Evolutionary conservation across 2,329 filamentous ascomycete genomes (phyloP).

Genomic region (Microcera coccophila): DNA sequence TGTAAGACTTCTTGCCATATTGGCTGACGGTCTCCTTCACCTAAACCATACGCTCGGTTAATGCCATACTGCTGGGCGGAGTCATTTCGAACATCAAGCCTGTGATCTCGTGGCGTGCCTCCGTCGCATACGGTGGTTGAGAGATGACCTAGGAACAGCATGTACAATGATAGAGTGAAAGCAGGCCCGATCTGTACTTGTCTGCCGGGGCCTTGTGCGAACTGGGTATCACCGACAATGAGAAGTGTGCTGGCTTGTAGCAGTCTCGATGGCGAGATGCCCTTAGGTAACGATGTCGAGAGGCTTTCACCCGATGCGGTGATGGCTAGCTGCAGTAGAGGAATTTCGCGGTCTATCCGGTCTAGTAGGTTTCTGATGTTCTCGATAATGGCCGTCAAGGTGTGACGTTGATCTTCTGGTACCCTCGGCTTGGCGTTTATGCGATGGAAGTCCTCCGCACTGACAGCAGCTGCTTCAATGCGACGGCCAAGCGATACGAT

Average conservation of each 20-base stretch:
- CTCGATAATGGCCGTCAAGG: slow-evolving; percentile 65
- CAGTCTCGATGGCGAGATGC: slow-evolving; percentile 84
- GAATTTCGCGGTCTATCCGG: slow-evolving; percentile 86
- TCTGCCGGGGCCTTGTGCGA: slow-evolving; percentile 58
- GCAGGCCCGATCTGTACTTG: slow-evolving; percentile 81
- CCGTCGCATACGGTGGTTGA: slow-evolving; percentile 1
- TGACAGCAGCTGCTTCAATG: slow-evolving; percentile 64
- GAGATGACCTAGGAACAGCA: slow-evolving; percentile 80
- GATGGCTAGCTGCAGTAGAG: slow-evolving; percentile 87
- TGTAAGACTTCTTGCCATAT: slow-evolving; percentile 97
- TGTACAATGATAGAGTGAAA: slow-evolving; percentile 86
- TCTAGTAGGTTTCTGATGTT: slow-evolving; percentile 72
- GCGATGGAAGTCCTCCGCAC: slow-evolving; percentile 49
- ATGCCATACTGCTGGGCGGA: not conserved
- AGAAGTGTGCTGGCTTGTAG: slow-evolving; percentile 91
- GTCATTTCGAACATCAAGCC: not conserved
- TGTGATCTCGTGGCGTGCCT: not conserved
- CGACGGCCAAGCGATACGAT: slow-evolving; percentile 76
- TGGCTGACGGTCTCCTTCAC: slow-evolving; percentile 52
- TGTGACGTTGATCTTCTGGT: slow-evolving; percentile 46
- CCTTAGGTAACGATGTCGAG: slow-evolving; percentile 71
- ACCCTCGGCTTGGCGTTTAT: slow-evolving; percentile 39
- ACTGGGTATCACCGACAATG: slow-evolving; percentile 81
- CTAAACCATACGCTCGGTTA: slow-evolving; percentile 25
- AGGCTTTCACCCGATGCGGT: slow-evolving; percentile 88